These are phyloP conservation scores for Calonectria leucothoes DNA, from an alignment of 2,329 filamentous ascomycete species.

Conservation along the genomic window DNA sequence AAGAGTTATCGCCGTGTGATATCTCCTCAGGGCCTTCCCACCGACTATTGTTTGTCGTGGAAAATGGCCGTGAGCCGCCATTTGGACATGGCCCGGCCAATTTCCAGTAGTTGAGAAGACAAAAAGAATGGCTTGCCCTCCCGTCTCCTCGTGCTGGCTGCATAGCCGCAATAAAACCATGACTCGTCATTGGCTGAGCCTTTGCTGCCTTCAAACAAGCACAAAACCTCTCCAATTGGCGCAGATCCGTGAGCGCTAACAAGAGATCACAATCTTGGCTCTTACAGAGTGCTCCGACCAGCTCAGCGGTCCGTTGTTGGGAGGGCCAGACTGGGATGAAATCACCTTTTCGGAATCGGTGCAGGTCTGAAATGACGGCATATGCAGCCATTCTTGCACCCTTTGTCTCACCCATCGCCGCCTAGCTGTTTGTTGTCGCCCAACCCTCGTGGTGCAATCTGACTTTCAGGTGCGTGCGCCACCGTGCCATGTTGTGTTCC, in stretches of 20 bases:
- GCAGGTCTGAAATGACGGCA: neutral
- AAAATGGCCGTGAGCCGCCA: neutral
- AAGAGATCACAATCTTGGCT: neutral
- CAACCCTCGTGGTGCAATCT: neutral
- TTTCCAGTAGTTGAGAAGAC: neutral
- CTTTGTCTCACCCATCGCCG: neutral
- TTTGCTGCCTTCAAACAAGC: neutral
- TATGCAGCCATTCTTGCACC: neutral
- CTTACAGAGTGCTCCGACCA: neutral
- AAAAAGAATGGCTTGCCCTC: neutral
- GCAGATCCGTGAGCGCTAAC: conserved; percentile 8
- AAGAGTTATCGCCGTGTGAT: conserved; percentile 39
- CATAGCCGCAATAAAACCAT: neutral
- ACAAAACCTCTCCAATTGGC: neutral
- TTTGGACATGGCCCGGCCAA: neutral
- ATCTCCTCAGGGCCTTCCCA: conserved; percentile 17
- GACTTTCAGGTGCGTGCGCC: neutral
- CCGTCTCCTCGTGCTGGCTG: too few species aligned
- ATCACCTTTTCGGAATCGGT: neutral
- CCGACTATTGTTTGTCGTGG: neutral
- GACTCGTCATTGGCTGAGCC: neutral
- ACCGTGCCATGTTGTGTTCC: neutral
- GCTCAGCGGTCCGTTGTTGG: neutral
- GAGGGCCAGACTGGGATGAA: neutral
- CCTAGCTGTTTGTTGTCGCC: neutral